Evolutionary conservation across 306 rosid species (phyloP).

Genomic region (Crotalaria pallida): DNA sequence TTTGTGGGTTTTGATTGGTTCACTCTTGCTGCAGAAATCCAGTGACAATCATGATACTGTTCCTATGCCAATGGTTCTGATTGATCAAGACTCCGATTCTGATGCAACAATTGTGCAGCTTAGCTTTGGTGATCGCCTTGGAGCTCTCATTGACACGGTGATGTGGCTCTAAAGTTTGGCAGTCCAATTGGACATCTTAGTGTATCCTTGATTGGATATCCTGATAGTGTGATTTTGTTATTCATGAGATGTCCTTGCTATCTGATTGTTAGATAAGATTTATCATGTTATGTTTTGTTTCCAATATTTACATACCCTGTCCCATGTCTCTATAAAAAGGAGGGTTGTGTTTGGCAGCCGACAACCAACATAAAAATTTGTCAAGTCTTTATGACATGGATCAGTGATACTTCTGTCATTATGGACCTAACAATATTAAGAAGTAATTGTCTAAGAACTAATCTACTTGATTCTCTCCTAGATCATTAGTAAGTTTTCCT

Average conservation of each 20-base stretch:
- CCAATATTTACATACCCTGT: not conserved
- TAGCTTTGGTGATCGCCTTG: constrained; percentile 97
- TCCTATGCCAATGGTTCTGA: constrained; percentile 81
- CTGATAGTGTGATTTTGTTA: constrained; percentile 14
- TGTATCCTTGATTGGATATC: constrained; percentile 1
- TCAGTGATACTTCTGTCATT: not conserved
- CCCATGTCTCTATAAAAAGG: not conserved
- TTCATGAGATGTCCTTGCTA: not conserved
- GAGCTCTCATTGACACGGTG: constrained; percentile 96
- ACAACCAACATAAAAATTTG: not conserved
- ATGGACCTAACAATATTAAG: not conserved
- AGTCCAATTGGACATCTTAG: too few species aligned
- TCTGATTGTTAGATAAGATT: not conserved
- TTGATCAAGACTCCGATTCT: constrained; percentile 81
- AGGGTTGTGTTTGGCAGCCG: not conserved
- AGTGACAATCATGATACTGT: constrained; percentile 40
- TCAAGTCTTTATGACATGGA: not conserved
- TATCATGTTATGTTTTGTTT: not conserved
- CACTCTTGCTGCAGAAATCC: constrained; percentile 49
- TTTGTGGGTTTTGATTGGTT: constrained; percentile 14
- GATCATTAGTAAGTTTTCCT: not conserved
- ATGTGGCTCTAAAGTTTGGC: too few species aligned
- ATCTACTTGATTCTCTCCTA: not conserved
- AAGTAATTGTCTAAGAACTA: not conserved
- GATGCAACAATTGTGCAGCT: constrained; percentile 83